Evolutionary conservation across 176 grass and related monocot genomes (phyloP), one percentile per base, ranked within the genome.

Genomic region (Oryza meyeriana): DNA sequence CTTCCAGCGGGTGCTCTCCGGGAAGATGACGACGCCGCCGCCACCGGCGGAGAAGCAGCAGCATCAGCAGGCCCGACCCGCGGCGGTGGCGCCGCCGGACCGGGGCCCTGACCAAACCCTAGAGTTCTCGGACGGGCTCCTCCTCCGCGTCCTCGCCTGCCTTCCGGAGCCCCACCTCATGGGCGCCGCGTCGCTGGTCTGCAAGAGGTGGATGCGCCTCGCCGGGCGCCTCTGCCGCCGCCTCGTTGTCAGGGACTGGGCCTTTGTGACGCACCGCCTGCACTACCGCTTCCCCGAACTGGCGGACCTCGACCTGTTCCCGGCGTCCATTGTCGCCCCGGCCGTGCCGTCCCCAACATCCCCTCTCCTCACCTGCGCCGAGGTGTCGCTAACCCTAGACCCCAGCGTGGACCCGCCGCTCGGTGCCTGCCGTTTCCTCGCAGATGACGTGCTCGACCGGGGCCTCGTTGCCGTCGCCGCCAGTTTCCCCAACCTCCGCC

Each of bases 201-300:
- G 90, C 90, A 85, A 88, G 82, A 72, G 95, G 30, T 98, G 92
- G 96, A 88, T 67, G 78, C 86, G 88, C 45, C 90, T 98, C 72
- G 83, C 89, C 12, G 96, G 90, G 0, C 88, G 88, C 52, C 93
- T 98, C 36, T 93, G 89, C 81, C 89, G 82, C 75, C 86, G 89
- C 72, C 82, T 98, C 36, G 87, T 80, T 26, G 88, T 93, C 9
- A 85, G 90, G 63, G 92, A 95, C 69, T 98, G 90, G 93, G 84
- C 89, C 4, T 98, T 95, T 55, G 87, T 98, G 52, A 50, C 84
- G 44, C 84, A 87, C 83, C 90, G 93, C 48, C 81, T 98, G 26
- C 74, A 79, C 8, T 41, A 81, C 90, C 93, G 93, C 72, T 95
- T 98, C 81, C 79, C 89, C 8, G 47, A 95, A 44, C 87, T 98